Conservation (phyloP, 139 green algal genomes). For the Picochlorum sp. region DNA sequence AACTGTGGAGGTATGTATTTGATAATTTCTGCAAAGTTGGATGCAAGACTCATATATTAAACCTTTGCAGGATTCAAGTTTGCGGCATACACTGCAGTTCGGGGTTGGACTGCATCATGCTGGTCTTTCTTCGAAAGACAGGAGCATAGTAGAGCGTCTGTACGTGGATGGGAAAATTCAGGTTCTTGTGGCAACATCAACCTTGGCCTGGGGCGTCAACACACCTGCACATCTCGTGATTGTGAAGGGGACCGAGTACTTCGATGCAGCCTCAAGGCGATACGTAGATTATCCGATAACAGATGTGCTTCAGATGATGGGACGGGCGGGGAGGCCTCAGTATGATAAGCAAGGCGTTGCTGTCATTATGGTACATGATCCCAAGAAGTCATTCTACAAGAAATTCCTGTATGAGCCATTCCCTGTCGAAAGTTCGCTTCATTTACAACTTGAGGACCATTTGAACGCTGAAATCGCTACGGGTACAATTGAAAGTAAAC, state of each 20-base stretch:
- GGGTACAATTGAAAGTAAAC: slow-evolving; percentile 51
- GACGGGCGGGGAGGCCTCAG: slow-evolving; percentile 83
- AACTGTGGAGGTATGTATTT: slow-evolving; percentile 20
- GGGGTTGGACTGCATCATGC: slow-evolving; percentile 96
- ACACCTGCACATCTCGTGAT: slow-evolving; percentile 89
- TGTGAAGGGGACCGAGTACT: slow-evolving; percentile 98
- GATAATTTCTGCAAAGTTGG: background rate
- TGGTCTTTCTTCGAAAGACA: slow-evolving; percentile 75
- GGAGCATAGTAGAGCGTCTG: slow-evolving; percentile 74
- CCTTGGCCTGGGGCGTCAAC: slow-evolving; percentile 93
- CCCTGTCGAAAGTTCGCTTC: slow-evolving; percentile 87
- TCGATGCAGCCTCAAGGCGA: slow-evolving; percentile 66
- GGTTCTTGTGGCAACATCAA: slow-evolving; percentile 84
- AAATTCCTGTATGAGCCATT: slow-evolving; percentile 99
- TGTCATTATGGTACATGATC: slow-evolving; percentile 95
- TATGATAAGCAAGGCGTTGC: slow-evolving; percentile 82
- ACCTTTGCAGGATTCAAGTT: slow-evolving; percentile 27
- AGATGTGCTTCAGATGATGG: slow-evolving; percentile 94
- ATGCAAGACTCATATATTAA: slow-evolving; percentile 13
- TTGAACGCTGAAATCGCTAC: slow-evolving; percentile 92
- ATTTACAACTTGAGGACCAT: slow-evolving; percentile 82
- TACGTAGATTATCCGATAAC: slow-evolving; percentile 98
- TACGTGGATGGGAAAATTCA: slow-evolving; percentile 88
- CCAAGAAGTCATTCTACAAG: slow-evolving; percentile 99
- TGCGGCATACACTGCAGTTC: slow-evolving; percentile 84